phyloP scores from a whole-genome alignment of 208 protist species.

The Phytomonas francai region DNA sequence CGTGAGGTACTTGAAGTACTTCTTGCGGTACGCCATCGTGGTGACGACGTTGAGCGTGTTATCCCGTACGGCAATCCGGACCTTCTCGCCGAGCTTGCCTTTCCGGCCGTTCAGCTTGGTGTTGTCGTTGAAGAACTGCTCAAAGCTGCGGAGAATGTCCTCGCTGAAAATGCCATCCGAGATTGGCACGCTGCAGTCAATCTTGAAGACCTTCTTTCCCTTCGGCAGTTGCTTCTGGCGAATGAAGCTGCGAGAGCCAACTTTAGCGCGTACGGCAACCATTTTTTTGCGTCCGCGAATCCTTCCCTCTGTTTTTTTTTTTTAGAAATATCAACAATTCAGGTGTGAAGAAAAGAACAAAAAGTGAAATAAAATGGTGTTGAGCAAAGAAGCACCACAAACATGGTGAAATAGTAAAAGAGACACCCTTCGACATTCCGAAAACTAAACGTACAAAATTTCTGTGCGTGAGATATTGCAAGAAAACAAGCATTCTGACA shows the following conservation, averaged over 20 bases:
- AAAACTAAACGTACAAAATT: no score
- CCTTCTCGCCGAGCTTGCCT: constrained; percentile 93
- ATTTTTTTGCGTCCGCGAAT: constrained; percentile 46
- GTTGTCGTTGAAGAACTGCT: constrained; percentile 96
- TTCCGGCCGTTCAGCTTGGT: constrained; percentile 98
- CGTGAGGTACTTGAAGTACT: constrained; percentile 99
- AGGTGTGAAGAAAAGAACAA: not conserved
- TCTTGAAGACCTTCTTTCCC: constrained; percentile 85
- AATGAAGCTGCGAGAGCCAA: constrained; percentile 55
- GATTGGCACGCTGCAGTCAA: constrained; percentile 27
- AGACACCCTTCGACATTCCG: no score
- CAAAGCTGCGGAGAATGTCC: constrained; percentile 82
- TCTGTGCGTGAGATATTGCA: no score
- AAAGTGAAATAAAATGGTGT: no score
- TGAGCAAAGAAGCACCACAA: not conserved
- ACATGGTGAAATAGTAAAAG: not conserved
- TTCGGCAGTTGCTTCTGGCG: constrained; percentile 78
- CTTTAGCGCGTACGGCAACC: constrained; percentile 85
- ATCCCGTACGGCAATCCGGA: constrained; percentile 83
- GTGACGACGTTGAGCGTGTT: constrained; percentile 88
- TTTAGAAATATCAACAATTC: not conserved
- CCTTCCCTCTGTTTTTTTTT: constrained; percentile 35
- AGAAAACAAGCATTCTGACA: no score
- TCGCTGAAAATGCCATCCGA: constrained; percentile 73
- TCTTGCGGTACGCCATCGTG: constrained; percentile 95